Evolutionary conservation across 2,329 filamentous ascomycete genomes (phyloP).

Genomic region (Trichothecium sympodiale): DNA sequence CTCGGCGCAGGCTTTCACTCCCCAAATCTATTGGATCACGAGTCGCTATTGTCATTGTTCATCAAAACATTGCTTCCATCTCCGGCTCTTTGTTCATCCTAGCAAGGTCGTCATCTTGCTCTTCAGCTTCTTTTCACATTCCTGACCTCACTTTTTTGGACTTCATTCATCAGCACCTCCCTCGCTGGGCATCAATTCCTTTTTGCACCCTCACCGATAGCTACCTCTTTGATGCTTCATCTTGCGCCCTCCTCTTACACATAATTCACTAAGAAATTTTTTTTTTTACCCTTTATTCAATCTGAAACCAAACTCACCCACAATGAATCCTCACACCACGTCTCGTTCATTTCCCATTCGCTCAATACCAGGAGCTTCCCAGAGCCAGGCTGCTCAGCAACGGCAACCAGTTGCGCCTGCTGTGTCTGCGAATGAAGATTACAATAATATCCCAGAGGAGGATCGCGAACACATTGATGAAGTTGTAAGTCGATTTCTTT

Average conservation of each 20-base stretch:
- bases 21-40: too few species aligned
- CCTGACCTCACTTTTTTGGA: too few species aligned
- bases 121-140: conserved; percentile 4
- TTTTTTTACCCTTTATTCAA: too few species aligned
- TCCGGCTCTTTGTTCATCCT: conserved; percentile 6
- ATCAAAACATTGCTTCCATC: conserved; percentile 6
- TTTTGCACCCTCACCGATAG: background rate
- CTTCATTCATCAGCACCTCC: too few species aligned
- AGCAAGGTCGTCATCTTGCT: conserved; percentile 2
- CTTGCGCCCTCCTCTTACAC: background rate
- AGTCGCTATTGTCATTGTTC: conserved; percentile 5
- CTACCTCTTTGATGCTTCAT: conserved; percentile 1
- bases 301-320: background rate
- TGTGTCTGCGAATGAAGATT: conserved; percentile 25
- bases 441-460: conserved; percentile 59
- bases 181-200: too few species aligned
- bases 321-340: conserved; percentile 26
- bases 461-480: conserved; percentile 90
- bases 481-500: conserved; percentile 52
- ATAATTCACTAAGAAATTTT: too few species aligned
- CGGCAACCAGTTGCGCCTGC: conserved; percentile 21
- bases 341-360: conserved; percentile 24
- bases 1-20: background rate
- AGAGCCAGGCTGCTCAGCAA: conserved; percentile 12
- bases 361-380: conserved; percentile 18